Percentiles rank a stretch among this genome's conserved stretches.
These are phyloP conservation scores for Pichia terricola DNA, from an alignment of 1,139 yeast genomes.

Conservation along the genomic window DNA sequence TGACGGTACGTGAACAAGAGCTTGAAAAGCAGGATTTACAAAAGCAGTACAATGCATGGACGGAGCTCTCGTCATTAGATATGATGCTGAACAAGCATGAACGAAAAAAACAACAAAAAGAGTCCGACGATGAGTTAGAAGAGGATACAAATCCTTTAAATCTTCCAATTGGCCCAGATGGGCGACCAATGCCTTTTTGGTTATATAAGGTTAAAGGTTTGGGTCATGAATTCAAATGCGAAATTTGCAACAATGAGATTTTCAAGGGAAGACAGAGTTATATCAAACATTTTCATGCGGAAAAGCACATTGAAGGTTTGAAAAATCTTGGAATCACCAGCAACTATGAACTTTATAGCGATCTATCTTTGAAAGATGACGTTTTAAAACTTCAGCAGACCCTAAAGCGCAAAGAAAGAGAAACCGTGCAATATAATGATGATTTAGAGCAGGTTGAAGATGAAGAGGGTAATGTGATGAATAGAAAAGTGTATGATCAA, in stretches of 20 bases:
- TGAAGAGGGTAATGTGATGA: conserved; percentile 87
- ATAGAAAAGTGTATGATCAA: conserved; percentile 70
- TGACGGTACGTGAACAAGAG: conserved; percentile 66
- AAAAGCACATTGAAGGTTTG: conserved; percentile 67
- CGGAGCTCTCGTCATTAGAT: too few species aligned
- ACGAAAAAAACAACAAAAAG: too few species aligned
- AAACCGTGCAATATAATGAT: conserved; percentile 37
- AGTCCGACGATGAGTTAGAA: conserved; percentile 18
- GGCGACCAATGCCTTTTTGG: conserved; percentile 91
- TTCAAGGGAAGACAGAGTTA: conserved; percentile 71
- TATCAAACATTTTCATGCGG: conserved; percentile 62
- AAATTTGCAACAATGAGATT: conserved; percentile 70
- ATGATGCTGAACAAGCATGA: background rate
- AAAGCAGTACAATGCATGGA: too few species aligned
- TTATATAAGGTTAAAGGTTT: conserved; percentile 82
- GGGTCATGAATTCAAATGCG: conserved; percentile 66
- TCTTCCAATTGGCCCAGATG: conserved; percentile 79
- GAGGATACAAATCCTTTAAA: conserved; percentile 39
- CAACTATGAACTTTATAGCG: conserved; percentile 41
- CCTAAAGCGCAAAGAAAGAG: conserved; percentile 32
- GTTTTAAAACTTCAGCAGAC: conserved; percentile 51
- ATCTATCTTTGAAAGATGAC: conserved; percentile 58
- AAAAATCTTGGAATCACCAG: conserved; percentile 59
- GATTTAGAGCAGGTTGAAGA: conserved; percentile 79
- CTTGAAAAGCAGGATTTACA: conserved; percentile 40